Evolutionary conservation across 1,284 basidiomycete genomes (phyloP).

Genomic region (Cutaneotrichosporon arboriforme): DNA sequence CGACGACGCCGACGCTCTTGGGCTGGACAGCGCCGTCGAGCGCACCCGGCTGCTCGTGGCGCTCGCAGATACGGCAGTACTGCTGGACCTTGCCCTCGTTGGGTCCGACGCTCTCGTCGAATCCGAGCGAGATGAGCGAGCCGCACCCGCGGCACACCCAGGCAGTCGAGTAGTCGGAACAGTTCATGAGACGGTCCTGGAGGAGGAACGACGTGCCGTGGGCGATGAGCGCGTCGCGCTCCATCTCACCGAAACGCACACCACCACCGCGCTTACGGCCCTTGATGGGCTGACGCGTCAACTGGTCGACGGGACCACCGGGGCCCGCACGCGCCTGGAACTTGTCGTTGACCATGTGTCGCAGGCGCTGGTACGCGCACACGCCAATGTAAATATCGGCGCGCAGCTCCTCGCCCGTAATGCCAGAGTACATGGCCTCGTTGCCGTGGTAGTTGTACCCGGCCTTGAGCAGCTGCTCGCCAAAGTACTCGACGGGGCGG

Average conservation of each 20-base stretch:
- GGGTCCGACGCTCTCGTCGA: constrained; percentile 67
- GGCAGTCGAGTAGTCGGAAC: constrained; percentile 97
- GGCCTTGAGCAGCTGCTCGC: constrained; percentile 84
- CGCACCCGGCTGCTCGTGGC: constrained; percentile 48
- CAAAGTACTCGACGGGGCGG: constrained; percentile 94
- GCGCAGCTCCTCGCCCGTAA: constrained; percentile 95
- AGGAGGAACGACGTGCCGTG: constrained; percentile 97
- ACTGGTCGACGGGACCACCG: constrained; percentile 89
- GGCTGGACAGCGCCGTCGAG: constrained; percentile 7
- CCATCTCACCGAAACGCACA: constrained; percentile 99
- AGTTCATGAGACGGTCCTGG: constrained; percentile 99
- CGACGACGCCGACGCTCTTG: constrained; percentile 22
- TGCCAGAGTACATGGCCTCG: constrained; percentile 99
- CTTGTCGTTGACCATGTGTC: constrained; percentile 99
- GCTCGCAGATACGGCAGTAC: constrained; percentile 85
- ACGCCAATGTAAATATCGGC: constrained; percentile 98
- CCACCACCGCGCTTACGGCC: constrained; percentile 97
- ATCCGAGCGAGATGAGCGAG: constrained; percentile 88
- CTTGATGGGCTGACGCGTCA: constrained; percentile 97
- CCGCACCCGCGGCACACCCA: constrained; percentile 98
- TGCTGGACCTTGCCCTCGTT: constrained; percentile 57
- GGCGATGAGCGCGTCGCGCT: constrained; percentile 95
- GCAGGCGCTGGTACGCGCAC: constrained; percentile 96
- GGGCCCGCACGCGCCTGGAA: constrained; percentile 85
- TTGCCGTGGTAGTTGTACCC: constrained; percentile 99